Conservation (phyloP, 495 filamentous ascomycete species). For the Poronia punctata region DNA sequence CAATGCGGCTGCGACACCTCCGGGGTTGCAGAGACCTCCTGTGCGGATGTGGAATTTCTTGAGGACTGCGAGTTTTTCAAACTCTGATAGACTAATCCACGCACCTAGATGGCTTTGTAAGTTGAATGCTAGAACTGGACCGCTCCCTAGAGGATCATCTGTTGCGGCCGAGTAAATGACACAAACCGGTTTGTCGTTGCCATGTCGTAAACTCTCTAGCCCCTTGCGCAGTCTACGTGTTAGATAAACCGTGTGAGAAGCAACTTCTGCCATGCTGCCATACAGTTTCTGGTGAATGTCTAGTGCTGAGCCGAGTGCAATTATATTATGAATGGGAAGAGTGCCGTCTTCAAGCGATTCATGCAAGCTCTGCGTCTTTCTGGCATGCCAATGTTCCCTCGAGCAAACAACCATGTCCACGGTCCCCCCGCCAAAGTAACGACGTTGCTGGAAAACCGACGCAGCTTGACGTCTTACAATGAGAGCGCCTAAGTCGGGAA, state of each 20-base stretch:
- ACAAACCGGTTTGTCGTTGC: slow-evolving; percentile 61
- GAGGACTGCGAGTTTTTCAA: slow-evolving; percentile 74
- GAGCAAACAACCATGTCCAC: slow-evolving; percentile 67
- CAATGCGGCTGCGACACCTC: slow-evolving; percentile 65
- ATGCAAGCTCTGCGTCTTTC: slow-evolving; percentile 65
- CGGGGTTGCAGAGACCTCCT: slow-evolving; percentile 87
- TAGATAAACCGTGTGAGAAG: slow-evolving; percentile 69
- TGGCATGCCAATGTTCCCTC: slow-evolving; percentile 65
- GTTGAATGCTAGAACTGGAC: slow-evolving; percentile 82
- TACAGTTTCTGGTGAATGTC: slow-evolving; percentile 62
- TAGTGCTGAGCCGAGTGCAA: slow-evolving; percentile 70
- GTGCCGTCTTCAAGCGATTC: slow-evolving; percentile 86
- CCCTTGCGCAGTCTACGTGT: slow-evolving; percentile 50
- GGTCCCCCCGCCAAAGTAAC: slow-evolving; percentile 92
- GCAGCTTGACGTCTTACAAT: slow-evolving; percentile 71
- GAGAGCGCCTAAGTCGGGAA: slow-evolving; percentile 83
- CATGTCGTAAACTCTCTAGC: slow-evolving; percentile 54
- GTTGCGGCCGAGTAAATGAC: slow-evolving; percentile 50
- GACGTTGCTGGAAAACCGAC: slow-evolving; percentile 52
- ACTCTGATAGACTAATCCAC: slow-evolving; percentile 74
- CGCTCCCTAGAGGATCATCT: slow-evolving; percentile 38
- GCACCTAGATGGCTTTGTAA: slow-evolving; percentile 55
- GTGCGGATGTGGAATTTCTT: slow-evolving; percentile 76
- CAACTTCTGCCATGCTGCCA: slow-evolving; percentile 60
- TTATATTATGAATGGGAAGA: slow-evolving; percentile 77